Percentiles rank a stretch among this genome's conserved stretches.
These are phyloP conservation scores for Cymbidium sinense DNA, from an alignment of 106 monocot genomes.

Conservation along the genomic window DNA sequence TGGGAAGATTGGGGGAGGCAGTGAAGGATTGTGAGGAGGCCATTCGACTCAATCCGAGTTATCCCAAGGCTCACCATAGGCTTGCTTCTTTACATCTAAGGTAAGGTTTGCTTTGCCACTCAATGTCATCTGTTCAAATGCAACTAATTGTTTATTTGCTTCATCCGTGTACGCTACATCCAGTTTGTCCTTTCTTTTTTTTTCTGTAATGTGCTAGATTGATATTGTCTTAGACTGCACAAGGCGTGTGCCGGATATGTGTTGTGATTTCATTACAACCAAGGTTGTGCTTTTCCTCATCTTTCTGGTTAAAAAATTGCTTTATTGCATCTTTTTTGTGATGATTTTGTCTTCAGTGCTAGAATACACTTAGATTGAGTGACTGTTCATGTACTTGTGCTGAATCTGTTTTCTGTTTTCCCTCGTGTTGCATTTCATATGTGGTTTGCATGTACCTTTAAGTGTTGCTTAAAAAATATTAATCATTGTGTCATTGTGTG, in stretches of 20 bases:
- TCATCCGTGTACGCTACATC: not conserved
- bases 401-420: not conserved
- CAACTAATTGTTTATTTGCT: not conserved
- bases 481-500: not conserved
- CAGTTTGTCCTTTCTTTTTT: no score
- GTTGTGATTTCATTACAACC: not conserved
- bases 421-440: not conserved
- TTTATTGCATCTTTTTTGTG: not conserved
- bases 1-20: constrained; percentile 57
- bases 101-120: constrained; percentile 26
- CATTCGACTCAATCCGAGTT: constrained; percentile 40
- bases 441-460: not conserved
- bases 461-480: not conserved
- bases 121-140: not conserved
- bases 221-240: not conserved
- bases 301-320: not conserved
- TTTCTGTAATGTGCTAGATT: not conserved
- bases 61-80: constrained; percentile 41
- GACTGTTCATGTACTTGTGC: not conserved
- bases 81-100: constrained; percentile 40
- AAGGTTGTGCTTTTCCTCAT: not conserved
- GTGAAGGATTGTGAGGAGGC: constrained; percentile 58
- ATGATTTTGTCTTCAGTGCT: not conserved
- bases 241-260: not conserved
- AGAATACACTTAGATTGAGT: not conserved